phyloP scores from a whole-genome alignment of 225 moss, liverwort and hornwort genomes.

The Sphagnum contortum region DNA sequence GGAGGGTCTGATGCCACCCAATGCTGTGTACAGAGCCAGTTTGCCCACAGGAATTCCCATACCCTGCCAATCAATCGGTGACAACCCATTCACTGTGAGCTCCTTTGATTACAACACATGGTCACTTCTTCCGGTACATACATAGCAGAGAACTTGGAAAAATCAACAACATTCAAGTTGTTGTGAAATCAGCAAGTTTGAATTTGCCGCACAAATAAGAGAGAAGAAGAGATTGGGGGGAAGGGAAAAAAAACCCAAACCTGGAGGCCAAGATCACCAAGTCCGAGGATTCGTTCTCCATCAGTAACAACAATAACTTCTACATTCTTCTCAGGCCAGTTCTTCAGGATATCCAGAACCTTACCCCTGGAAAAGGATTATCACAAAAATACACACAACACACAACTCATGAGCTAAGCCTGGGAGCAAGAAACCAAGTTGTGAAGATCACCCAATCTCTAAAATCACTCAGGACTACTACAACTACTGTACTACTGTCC shows the following conservation, averaged over 20 bases:
- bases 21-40: constrained; percentile 72
- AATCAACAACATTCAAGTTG: no score
- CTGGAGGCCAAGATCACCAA: constrained; percentile 81
- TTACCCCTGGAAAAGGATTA: constrained; percentile 33
- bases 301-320: constrained; percentile 80
- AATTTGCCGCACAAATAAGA: no score
- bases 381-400: not conserved
- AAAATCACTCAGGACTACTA: not conserved
- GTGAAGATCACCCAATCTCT: not conserved
- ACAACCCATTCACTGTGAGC: no score
- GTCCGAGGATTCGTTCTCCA: constrained; percentile 77
- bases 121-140: no score
- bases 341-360: constrained; percentile 70
- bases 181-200: not conserved
- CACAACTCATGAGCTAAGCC: no score
- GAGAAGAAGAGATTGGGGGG: not conserved
- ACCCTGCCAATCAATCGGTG: constrained; percentile 23
- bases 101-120: no score
- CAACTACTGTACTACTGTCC: no score
- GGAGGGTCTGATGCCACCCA: constrained; percentile 75
- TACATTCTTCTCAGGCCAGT: constrained; percentile 74
- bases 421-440: no score
- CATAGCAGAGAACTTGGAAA: no score
- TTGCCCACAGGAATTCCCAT: constrained; percentile 89
- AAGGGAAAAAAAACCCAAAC: constrained; percentile 7